Evolutionary conservation across 116 monocot species (phyloP), one percentile per base, ranked within the genome.

Genomic region (Posidonia oceanica): DNA sequence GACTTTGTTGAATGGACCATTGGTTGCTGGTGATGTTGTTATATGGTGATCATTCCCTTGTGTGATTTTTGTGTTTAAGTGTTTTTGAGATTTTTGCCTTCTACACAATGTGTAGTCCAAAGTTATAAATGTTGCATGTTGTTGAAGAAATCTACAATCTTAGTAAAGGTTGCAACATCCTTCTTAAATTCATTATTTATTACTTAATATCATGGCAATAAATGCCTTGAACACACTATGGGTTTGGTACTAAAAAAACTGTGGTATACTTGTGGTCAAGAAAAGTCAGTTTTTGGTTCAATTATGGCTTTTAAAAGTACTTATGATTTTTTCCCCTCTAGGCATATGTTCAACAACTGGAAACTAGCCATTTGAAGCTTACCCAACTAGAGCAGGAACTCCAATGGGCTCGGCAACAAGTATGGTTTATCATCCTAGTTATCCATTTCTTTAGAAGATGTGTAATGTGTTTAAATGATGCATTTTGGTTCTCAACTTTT

Each of bases 381-480:
- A 90, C 85, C 53, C 90, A 94, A 64, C 81, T 90, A 64, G 90
- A 94, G 78, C 90, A 94, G 71, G 94, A 94, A 68, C 85, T 90
- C 56, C 94, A 94, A 63, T 72, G 87, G 52, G 86, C 90, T 78
- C 83, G 90, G 13, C 86, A 90, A 40, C 90, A 90, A 72, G 90
- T 86, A 70, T 68, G 4, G 3, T 57, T 36, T 59, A 4, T 52
- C 59, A 67, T 17, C 52, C 11, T 69, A 57, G 15, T 69, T 14
- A 6, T 57, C 59, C 48, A 48, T 48, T 48, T 48, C 44, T 77
- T 17, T 7, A 66, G 20, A 40, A 66, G 14, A 10, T 41, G 1
- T 3, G 8, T 20, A 66, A 41, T n/a, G 66, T 42, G 11, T 41
- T 39, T 66, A n/a, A 66, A 66, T 41, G 41, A 48, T n/a, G 42